Evolutionary conservation across 2,329 filamentous ascomycete genomes (phyloP), one percentile per base, ranked within the genome.

Genomic region (Tolypocladium inflatum): DNA sequence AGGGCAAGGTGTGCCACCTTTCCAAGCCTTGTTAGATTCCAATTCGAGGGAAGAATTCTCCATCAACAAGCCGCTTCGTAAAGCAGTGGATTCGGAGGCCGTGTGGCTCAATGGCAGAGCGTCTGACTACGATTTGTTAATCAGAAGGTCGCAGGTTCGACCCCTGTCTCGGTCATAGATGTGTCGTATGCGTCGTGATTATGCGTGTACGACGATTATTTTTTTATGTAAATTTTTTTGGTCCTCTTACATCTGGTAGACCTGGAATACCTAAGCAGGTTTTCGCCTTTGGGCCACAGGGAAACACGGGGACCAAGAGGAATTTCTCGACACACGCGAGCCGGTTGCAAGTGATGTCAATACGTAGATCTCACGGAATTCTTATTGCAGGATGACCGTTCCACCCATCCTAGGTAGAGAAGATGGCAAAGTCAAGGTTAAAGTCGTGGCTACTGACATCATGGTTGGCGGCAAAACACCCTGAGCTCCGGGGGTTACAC

Each of bases 111-210:
- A 59, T 59, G 57, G 57, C 57, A 59, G 54, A 50, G 57, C 57
- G 43, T 59, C 56, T 57, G 55, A 59, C 57, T 59, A 59, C 57
- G 57, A 59, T 58, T 35, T 8, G 23, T 35, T 58, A 38, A 59
- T 59, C 57, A 59, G 57, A 53, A 59, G 57, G 54, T 59, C 56
- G 57, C 57, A 59, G 57, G 57, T 59, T 59, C 57, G 57, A 58
- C 54, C 57, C 57, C 57, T 58, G 57, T 56, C 54, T 56, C 57
- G 57, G 57, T 58, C 57, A 58, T 23, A 4, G 6, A 11, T 51
- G 10, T 50, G 19, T 57, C 15, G 39, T n/a, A n/a, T n/a, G 39
- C 39, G 11, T 38, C 11, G 1, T 38, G 11, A 15, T 11, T 37
- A 54, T 4, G 37, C 38, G 17, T 56, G 35, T 15, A 4, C 35